These are phyloP conservation scores for Fusarium sp. DNA, from an alignment of 2,329 filamentous ascomycete species.

Conservation along the genomic window DNA sequence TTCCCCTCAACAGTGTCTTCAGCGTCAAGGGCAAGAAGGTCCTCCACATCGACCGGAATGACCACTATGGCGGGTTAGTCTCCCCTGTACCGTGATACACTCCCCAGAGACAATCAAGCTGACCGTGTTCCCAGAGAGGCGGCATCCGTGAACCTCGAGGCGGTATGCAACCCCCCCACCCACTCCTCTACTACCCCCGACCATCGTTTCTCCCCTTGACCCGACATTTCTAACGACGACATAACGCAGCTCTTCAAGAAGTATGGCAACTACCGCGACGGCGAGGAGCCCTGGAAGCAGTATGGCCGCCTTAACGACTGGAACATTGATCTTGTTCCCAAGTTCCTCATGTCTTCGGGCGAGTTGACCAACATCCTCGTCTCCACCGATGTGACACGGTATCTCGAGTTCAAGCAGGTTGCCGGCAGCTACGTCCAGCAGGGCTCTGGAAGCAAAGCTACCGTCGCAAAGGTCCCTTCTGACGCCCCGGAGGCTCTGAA, in stretches of 20 bases:
- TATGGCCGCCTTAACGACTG: slow-evolving; percentile 97
- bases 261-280: slow-evolving; percentile 80
- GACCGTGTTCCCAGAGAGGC: slow-evolving; percentile 69
- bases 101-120: slow-evolving; percentile 19
- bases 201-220: slow-evolving; percentile 27
- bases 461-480: slow-evolving; percentile 95
- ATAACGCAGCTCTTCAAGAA: slow-evolving; percentile 85
- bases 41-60: slow-evolving; percentile 97
- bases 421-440: slow-evolving; percentile 97
- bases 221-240: slow-evolving; percentile 35
- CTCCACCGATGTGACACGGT: slow-evolving; percentile 88
- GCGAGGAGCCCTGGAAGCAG: slow-evolving; percentile 96
- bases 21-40: slow-evolving; percentile 99
- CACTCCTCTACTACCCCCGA: slow-evolving; percentile 9
- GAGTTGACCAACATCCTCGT: slow-evolving; percentile 98
- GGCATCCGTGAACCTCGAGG: slow-evolving; percentile 95
- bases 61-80: slow-evolving; percentile 95
- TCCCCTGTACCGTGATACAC: background rate
- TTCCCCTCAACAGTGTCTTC: slow-evolving; percentile 67
- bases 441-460: slow-evolving; percentile 79
- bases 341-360: slow-evolving; percentile 98
- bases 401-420: slow-evolving; percentile 93
- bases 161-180: slow-evolving; percentile 62
- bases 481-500: slow-evolving; percentile 89
- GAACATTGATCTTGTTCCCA: slow-evolving; percentile 99